Evolutionary conservation across 108 stramenopile genomes (phyloP), one percentile per base, ranked within the genome.

Genomic region (Stephanodiscus triporus): DNA sequence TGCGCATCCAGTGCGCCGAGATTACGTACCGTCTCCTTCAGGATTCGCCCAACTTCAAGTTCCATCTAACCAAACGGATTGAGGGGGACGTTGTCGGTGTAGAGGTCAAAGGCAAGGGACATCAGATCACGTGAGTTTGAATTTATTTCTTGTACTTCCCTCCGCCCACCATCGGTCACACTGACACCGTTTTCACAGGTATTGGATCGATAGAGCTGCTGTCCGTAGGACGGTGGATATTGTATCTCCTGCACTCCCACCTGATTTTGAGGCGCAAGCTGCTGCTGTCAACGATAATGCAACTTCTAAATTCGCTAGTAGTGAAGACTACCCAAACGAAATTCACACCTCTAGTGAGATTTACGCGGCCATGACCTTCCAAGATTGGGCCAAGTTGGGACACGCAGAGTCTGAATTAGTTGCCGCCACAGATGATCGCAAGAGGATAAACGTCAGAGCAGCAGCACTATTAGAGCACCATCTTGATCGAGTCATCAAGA

Each of bases 61-160:
- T 80, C 70, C 40, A 59, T 27, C 36, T 80, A 4, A 43, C 48
- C 24, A 59, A 76, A 68, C 57, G 80, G 22, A 49, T 61, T 14
- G 80, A 80, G 63, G 65, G 57, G 20, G 80, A 61, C 26, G 19
- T 60, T 6, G 57, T 51, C n/a, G 80, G 80, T 10, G 58, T 80
- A 8, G 49, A 70, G 24, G 40, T 80, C 19, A 80, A 80, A 62
- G 80, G 80, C 19, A 80, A 80, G 47, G 80, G 80, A 7, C 74
- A 75, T 20, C 73, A 69, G 24, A 63, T 37, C 8, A 80, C 80
- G 30, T 76, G 40, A 42, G 40, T 42, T 42, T 9, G 11, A 42
- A 42, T 42, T 11, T 4, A 4, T 42, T 42, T 42, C 40, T 42
- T 9, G 40, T 42, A 11, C 11, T 42, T 42, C 40, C 11, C 11